These are phyloP conservation scores for Paraphoma sp. DNA, from an alignment of 2,329 filamentous ascomycete genomes.

Conservation along the genomic window DNA sequence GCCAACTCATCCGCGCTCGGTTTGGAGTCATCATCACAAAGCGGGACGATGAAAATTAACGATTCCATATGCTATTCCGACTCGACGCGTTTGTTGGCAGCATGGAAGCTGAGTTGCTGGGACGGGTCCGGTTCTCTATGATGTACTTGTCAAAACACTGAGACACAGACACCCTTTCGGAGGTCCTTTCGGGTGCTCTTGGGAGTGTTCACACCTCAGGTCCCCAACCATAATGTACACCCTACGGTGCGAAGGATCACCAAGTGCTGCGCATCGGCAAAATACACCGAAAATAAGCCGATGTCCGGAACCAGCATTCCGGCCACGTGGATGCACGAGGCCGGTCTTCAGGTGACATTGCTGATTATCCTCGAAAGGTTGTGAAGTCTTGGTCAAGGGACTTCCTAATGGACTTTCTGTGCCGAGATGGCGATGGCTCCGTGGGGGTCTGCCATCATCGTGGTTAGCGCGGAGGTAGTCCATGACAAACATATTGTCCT, in stretches of 20 bases:
- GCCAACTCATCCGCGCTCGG: too few species aligned
- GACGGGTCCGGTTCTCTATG: too few species aligned
- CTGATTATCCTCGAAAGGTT: neutral
- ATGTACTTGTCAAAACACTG: too few species aligned
- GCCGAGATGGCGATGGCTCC: neutral
- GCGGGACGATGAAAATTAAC: too few species aligned
- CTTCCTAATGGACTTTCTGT: neutral
- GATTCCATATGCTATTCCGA: too few species aligned
- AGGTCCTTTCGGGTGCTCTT: too few species aligned
- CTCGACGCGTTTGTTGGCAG: too few species aligned
- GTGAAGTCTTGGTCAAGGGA: neutral
- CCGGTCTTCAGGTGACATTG: neutral
- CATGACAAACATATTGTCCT: neutral
- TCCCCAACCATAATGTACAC: neutral
- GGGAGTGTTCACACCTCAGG: too few species aligned
- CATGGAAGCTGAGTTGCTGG: too few species aligned
- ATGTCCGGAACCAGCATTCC: neutral
- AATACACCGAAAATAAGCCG: neutral
- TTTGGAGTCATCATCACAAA: too few species aligned
- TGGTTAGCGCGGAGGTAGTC: neutral
- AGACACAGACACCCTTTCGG: too few species aligned
- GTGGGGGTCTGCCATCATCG: neutral
- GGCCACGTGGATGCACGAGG: neutral
- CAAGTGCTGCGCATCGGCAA: neutral
- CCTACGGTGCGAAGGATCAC: neutral